phyloP scores from a whole-genome alignment of 805 yeast genomes.

The Blastobotrys attinorum region DNA sequence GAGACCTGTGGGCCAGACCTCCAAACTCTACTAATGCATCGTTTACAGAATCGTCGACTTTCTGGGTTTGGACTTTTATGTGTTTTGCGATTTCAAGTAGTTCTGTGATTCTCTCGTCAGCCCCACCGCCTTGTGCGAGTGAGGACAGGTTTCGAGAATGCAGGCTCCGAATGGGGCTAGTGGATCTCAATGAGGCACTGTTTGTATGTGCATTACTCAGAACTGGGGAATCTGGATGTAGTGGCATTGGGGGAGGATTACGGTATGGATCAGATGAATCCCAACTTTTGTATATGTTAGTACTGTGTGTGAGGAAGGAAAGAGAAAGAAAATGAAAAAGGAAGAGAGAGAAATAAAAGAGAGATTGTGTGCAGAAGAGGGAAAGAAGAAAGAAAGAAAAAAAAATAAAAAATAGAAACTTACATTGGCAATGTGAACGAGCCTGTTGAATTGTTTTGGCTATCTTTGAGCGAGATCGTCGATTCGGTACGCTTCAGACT shows the following conservation, averaged over 20 bases:
- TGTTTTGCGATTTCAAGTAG: constrained; percentile 24
- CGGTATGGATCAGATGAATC: constrained; percentile 35
- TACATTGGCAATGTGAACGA: constrained; percentile 15
- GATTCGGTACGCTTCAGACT: constrained; percentile 20
- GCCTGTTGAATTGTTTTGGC: no score
- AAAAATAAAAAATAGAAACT: constrained; percentile 8
- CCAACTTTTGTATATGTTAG: constrained; percentile 26
- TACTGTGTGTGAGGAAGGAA: neutral
- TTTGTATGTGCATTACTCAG: neutral
- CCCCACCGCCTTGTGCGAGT: constrained; percentile 3
- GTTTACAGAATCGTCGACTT: constrained; percentile 27
- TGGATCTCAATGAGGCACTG: constrained; percentile 10
- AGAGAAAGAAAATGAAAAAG: neutral
- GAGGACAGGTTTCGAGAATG: constrained; percentile 14
- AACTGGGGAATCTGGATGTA: constrained; percentile 33
- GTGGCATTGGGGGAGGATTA: constrained; percentile 36
- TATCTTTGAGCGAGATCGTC: constrained; percentile 17
- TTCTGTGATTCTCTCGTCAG: constrained; percentile 15
- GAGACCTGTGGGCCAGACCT: constrained; percentile 28
- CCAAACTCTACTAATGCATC: constrained; percentile 29
- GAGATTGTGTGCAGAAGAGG: neutral
- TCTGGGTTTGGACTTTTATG: constrained; percentile 25
- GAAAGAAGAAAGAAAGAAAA: neutral
- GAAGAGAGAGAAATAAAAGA: neutral
- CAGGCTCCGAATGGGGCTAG: constrained; percentile 19